These are phyloP conservation scores for Populus alba DNA, from an alignment of 345 rosid genomes.

Conservation along the genomic window DNA sequence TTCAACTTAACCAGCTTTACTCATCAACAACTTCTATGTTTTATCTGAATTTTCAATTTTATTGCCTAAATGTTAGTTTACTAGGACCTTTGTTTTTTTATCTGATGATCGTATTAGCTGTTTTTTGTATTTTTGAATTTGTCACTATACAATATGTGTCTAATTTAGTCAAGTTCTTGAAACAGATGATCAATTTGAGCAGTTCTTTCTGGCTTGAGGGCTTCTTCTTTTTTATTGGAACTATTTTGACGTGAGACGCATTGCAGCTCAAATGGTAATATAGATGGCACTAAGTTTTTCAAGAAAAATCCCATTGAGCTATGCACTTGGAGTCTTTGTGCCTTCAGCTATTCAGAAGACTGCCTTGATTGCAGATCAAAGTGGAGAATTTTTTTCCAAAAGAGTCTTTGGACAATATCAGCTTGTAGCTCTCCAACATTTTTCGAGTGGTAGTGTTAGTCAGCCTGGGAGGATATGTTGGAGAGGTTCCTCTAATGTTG, in stretches of 20 bases:
- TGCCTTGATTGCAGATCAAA: neutral
- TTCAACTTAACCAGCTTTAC: too few species aligned
- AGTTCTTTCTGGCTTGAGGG: too few species aligned
- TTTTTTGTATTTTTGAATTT: too few species aligned
- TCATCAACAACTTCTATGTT: too few species aligned
- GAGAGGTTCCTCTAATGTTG: slow-evolving; percentile 45
- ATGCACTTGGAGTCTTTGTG: neutral
- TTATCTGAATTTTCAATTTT: too few species aligned
- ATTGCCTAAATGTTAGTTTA: too few species aligned
- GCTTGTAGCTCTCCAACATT: neutral
- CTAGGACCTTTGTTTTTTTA: too few species aligned
- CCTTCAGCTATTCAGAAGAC: slow-evolving; percentile 4
- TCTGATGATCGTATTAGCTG: too few species aligned
- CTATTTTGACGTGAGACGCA: neutral
- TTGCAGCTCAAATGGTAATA: neutral
- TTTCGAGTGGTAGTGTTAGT: slow-evolving; percentile 9
- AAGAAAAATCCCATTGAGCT: slow-evolving; percentile 7
- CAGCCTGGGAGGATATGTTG: slow-evolving; percentile 38
- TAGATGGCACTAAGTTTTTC: slow-evolving; percentile 14
- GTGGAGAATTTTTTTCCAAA: neutral
- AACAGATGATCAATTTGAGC: too few species aligned
- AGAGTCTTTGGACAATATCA: neutral
- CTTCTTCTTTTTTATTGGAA: neutral
- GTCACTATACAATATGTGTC: too few species aligned
- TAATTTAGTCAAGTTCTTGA: too few species aligned